These are phyloP conservation scores for Nitzschia sp. DNA, from an alignment of 108 stramenopile species.

Conservation along the genomic window DNA sequence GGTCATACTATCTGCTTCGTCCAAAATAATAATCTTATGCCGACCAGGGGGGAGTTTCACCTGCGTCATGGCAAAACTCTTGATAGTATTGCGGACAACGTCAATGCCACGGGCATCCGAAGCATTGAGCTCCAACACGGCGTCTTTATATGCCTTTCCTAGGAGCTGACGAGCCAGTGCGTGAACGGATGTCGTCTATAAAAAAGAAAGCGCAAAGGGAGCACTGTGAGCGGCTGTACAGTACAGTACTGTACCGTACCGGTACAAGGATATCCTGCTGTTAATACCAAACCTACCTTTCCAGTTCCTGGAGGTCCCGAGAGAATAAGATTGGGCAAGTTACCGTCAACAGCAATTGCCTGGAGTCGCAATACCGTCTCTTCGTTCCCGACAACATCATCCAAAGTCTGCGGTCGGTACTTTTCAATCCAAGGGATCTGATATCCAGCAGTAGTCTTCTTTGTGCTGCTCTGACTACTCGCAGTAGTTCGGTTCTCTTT, in stretches of 20 bases:
- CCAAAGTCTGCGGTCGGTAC: conserved; percentile 83
- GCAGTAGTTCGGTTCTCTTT: not conserved
- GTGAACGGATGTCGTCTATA: conserved; percentile 86
- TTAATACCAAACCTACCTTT: conserved; percentile 73
- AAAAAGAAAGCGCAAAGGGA: not conserved
- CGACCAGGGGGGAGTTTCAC: conserved; percentile 72
- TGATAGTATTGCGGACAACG: conserved; percentile 97
- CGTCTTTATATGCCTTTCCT: conserved; percentile 73
- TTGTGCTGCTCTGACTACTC: no score
- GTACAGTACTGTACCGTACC: no score
- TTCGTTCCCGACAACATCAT: conserved; percentile 97
- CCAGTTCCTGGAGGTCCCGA: conserved; percentile 93
- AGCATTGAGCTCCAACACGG: conserved; percentile 93
- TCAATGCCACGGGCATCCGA: conserved; percentile 98
- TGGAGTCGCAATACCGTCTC: conserved; percentile 89
- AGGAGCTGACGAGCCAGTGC: conserved; percentile 88
- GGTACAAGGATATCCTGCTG: not conserved
- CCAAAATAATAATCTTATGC: conserved; percentile 98
- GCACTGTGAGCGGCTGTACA: no score
- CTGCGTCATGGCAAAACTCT: conserved; percentile 97
- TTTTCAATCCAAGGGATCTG: conserved; percentile 98
- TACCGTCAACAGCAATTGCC: conserved; percentile 95
- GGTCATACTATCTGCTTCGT: conserved; percentile 99
- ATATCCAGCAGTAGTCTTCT: conserved; percentile 31
- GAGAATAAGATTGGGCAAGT: conserved; percentile 97